Percentiles rank a stretch among this genome's conserved stretches.
These are phyloP conservation scores for Daldinia sp. DNA, from an alignment of 2,329 filamentous ascomycete genomes.

Conservation along the genomic window DNA sequence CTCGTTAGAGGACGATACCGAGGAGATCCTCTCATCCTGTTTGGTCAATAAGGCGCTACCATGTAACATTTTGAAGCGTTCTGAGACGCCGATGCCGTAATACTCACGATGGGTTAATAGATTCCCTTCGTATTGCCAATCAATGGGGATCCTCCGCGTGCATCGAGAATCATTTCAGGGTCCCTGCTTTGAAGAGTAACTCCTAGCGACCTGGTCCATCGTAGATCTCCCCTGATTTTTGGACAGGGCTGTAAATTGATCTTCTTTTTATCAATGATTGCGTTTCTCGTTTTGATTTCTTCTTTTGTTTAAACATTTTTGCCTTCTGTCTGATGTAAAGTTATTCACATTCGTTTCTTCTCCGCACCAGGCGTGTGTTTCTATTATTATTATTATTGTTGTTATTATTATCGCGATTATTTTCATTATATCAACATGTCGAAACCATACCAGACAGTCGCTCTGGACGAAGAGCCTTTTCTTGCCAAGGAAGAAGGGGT, in stretches of 20 bases:
- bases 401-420: not conserved
- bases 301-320: conserved; percentile 15
- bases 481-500: conserved; percentile 40
- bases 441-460: conserved; percentile 48
- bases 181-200: conserved; percentile 21
- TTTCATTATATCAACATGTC: conserved; percentile 43
- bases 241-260: conserved; percentile 13
- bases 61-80: conserved; percentile 34
- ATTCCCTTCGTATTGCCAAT: conserved; percentile 23
- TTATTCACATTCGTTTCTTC: conserved; percentile 29
- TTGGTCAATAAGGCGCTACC: conserved; percentile 27
- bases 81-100: conserved; percentile 41
- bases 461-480: conserved; percentile 51
- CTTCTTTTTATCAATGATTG: conserved; percentile 11
- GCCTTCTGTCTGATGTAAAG: conserved; percentile 17
- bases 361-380: conserved; percentile 45
- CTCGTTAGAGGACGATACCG: conserved; percentile 11
- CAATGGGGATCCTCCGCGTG: conserved; percentile 29
- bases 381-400: conserved; percentile 10
- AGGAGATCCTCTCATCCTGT: conserved; percentile 6
- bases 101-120: conserved; percentile 24
- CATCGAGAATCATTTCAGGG: conserved; percentile 29
- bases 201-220: conserved; percentile 31
- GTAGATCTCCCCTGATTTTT: conserved; percentile 15
- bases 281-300: conserved; percentile 12